A percentile compares a stretch with the other conserved stretches of the same genome.
Evolutionary conservation across 441 rosid genomes (phyloP).

Genomic region (Euphorbia corollata): DNA sequence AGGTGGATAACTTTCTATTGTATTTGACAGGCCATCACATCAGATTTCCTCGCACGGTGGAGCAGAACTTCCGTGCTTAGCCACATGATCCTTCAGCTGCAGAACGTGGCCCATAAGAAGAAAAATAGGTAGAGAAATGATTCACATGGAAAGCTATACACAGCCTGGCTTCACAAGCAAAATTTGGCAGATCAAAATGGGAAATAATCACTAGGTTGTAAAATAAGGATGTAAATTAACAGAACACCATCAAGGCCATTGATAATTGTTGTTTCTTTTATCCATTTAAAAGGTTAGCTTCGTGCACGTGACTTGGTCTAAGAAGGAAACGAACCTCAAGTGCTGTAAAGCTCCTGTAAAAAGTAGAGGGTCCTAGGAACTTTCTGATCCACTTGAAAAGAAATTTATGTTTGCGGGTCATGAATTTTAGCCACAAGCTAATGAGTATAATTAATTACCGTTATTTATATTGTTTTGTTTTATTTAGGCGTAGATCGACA

Average conservation of each 20-base stretch:
- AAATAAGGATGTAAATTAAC: slow-evolving; percentile 9
- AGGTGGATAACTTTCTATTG: not conserved
- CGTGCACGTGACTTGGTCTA: slow-evolving; percentile 3
- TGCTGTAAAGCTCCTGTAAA: not conserved
- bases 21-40: not conserved
- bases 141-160: slow-evolving; percentile 7
- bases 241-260: not conserved
- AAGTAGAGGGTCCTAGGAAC: not conserved
- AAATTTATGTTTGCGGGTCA: not conserved
- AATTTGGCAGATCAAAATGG: not conserved
- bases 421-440: not conserved
- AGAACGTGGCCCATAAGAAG: not conserved
- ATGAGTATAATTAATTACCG: not conserved
- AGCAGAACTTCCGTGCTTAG: not conserved
- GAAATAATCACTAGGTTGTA: slow-evolving; percentile 1
- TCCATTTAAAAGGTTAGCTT: slow-evolving; percentile 7
- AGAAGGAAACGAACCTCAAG: not conserved
- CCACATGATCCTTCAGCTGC: not conserved
- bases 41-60: slow-evolving; percentile 12
- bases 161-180: slow-evolving; percentile 13
- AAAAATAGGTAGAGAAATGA: slow-evolving; percentile 1
- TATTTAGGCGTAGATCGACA: not conserved
- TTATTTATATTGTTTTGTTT: not conserved
- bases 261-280: not conserved
- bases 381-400: not conserved